Conservation (phyloP, 2,329 filamentous ascomycete species). For the Aspergillus spinulosporus region DNA sequence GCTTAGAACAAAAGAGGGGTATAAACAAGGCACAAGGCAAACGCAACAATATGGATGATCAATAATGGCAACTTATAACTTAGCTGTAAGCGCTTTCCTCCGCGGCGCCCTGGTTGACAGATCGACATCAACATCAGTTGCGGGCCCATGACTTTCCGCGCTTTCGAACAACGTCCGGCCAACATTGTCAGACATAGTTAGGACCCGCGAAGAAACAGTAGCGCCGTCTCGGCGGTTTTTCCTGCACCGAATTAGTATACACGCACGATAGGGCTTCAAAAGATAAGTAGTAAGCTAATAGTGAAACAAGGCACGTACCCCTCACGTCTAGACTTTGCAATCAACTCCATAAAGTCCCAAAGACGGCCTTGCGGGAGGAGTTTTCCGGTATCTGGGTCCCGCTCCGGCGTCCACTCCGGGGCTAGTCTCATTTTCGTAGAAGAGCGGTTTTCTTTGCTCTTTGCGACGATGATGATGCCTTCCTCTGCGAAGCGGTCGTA, state of each 20-base stretch:
- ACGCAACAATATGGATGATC: background rate
- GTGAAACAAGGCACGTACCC: conserved; percentile 50
- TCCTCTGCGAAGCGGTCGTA: conserved; percentile 88
- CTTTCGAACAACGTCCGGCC: conserved; percentile 65
- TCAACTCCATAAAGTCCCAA: conserved; percentile 90
- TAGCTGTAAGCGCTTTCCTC: conserved; percentile 35
- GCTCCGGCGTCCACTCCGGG: conserved; percentile 70
- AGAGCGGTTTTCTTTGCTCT: conserved; percentile 56
- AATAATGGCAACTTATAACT: conserved; percentile 24
- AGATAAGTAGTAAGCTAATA: background rate
- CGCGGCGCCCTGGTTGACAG: conserved; percentile 40
- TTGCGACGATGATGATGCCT: conserved; percentile 76
- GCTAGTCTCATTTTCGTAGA: conserved; percentile 62
- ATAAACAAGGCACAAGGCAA: background rate
- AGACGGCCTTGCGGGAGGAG: conserved; percentile 72
- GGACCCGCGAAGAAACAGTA: conserved; percentile 79
- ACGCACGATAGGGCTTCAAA: background rate
- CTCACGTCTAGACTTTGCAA: conserved; percentile 78
- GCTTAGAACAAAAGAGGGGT: background rate
- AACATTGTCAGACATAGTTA: conserved; percentile 72
- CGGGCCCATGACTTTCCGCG: conserved; percentile 29
- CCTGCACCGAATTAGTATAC: conserved; percentile 24
- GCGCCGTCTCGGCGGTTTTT: conserved; percentile 95
- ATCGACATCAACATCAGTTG: conserved; percentile 25
- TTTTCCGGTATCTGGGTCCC: conserved; percentile 61